Conservation (phyloP, 768 basidiomycete species). For the Cystobasidium tubakii region DNA sequence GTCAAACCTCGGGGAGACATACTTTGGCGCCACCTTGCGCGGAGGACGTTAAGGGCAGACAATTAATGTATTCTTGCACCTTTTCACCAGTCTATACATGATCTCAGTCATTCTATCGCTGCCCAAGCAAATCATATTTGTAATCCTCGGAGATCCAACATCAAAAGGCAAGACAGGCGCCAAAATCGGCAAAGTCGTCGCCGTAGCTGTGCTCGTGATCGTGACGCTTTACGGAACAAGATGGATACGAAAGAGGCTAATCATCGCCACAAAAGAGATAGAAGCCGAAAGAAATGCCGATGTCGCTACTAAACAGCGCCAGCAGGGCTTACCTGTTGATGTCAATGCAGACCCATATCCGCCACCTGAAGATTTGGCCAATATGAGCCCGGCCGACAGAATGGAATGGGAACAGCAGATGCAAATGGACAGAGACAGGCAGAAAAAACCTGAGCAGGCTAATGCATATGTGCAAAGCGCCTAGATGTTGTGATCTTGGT, state of each 20-base stretch:
- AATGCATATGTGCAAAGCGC: not conserved
- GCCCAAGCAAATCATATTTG: conserved; percentile 26
- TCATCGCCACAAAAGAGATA: conserved; percentile 7
- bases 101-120: conserved; percentile 32
- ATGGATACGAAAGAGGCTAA: not conserved
- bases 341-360: not conserved
- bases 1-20: not conserved
- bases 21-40: too few relatives aligned
- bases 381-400: not conserved
- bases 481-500: not conserved
- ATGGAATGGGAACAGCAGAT: conserved; percentile 8
- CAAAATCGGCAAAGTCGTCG: not conserved
- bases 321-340: not conserved
- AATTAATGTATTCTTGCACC: not conserved
- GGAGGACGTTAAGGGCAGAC: too few relatives aligned
- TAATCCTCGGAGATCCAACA: conserved; percentile 23
- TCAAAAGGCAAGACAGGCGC: conserved; percentile 10
- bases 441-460: not conserved
- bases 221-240: conserved; percentile 3
- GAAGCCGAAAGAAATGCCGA: conserved; percentile 16
- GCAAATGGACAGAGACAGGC: not conserved
- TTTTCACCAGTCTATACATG: conserved; percentile 5
- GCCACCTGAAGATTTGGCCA: not conserved
- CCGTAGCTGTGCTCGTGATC: conserved; percentile 15
- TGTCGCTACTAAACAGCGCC: not conserved